phyloP scores from a whole-genome alignment of 371 early-diverging fungal species.

The Basidiobolus meristosporus region DNA sequence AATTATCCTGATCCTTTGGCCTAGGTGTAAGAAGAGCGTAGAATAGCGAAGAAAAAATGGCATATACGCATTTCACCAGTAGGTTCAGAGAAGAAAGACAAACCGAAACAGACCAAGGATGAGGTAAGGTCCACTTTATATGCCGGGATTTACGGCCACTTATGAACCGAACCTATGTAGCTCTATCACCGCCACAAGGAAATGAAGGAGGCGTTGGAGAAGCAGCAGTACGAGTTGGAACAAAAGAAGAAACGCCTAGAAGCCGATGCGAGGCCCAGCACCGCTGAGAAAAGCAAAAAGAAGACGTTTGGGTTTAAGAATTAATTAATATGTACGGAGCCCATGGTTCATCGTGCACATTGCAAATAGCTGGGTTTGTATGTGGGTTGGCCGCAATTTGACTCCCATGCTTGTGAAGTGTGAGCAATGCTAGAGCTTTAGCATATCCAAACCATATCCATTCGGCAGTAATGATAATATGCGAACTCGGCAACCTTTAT shows the following conservation, averaged over 20 bases:
- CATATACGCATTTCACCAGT: conserved; percentile 96
- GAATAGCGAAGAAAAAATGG: conserved; percentile 80
- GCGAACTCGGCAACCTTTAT: too few species aligned
- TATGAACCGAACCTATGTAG: conserved; percentile 10
- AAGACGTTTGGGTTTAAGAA: conserved; percentile 1
- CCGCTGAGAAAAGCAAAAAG: conserved; percentile 18
- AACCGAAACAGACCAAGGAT: conserved; percentile 90
- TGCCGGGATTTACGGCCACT: background rate
- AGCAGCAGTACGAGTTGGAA: conserved; percentile 79
- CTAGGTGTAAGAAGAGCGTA: conserved; percentile 83
- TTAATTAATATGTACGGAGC: background rate
- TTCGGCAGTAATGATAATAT: too few species aligned
- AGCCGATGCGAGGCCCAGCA: conserved; percentile 51
- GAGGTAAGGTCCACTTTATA: conserved; percentile 31
- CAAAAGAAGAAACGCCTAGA: conserved; percentile 84
- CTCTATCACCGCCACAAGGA: conserved; percentile 89
- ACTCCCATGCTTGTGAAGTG: too few species aligned
- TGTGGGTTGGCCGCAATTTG: too few species aligned
- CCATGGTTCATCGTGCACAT: too few species aligned
- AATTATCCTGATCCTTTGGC: conserved; percentile 69
- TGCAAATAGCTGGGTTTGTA: too few species aligned
- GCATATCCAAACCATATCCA: too few species aligned
- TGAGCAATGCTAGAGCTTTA: too few species aligned
- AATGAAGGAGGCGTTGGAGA: conserved; percentile 91
- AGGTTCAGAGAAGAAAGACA: conserved; percentile 92